Conservation (phyloP, 208 protist genomes). For the Acanthamoeba polyphaga region DNA sequence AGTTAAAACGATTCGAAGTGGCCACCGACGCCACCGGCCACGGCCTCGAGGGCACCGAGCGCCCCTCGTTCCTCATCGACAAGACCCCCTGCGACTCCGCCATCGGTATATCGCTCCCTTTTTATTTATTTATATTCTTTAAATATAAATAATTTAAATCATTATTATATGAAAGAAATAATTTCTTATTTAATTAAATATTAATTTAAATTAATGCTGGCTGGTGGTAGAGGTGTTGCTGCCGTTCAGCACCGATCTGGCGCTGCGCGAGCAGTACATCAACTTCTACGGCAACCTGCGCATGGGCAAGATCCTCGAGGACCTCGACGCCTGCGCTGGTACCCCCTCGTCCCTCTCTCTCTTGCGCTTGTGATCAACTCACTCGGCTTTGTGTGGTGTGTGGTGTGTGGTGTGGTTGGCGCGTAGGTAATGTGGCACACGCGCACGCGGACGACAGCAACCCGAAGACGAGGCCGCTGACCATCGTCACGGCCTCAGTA, state of each 20-base stretch:
- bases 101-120: background rate
- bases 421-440: conserved; percentile 43
- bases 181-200: too few relatives aligned
- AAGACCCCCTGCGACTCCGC: conserved; percentile 37
- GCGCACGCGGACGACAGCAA: conserved; percentile 67
- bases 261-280: conserved; percentile 74
- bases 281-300: conserved; percentile 75
- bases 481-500: conserved; percentile 73
- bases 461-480: conserved; percentile 48
- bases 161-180: too few relatives aligned
- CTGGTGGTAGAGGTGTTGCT: conserved; percentile 36
- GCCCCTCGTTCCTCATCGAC: conserved; percentile 60
- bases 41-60: background rate
- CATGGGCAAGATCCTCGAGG: conserved; percentile 73
- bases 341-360: background rate
- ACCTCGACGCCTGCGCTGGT: conserved; percentile 69
- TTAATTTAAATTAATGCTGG: too few relatives aligned
- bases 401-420: background rate
- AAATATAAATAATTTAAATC: background rate
- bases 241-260: conserved; percentile 68
- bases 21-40: background rate
- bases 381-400: background rate
- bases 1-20: conserved; percentile 2
- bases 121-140: background rate
- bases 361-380: background rate